Evolutionary conservation across 2,329 filamentous ascomycete genomes (phyloP).

Genomic region (Aspergillus aculeatus): DNA sequence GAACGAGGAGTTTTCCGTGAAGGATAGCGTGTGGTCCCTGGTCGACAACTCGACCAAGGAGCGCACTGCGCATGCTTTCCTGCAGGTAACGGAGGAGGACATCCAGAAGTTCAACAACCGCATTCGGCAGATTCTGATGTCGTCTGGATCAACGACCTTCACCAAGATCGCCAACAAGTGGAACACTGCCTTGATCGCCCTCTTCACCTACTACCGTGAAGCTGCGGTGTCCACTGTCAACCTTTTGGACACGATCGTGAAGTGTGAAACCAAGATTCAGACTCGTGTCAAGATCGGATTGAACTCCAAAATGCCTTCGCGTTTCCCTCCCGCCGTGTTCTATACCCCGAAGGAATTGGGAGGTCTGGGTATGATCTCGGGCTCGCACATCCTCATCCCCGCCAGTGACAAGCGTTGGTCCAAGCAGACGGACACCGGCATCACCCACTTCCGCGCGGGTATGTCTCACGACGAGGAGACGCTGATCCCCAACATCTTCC

Average conservation of each 20-base stretch:
- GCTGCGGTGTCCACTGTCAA: constrained; percentile 94
- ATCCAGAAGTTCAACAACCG: constrained; percentile 99
- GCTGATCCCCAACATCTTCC: constrained; percentile 96
- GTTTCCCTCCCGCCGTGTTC: constrained; percentile 97
- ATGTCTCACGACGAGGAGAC: constrained; percentile 99
- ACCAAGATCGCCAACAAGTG: constrained; percentile 99
- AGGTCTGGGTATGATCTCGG: constrained; percentile 97
- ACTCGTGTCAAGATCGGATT: constrained; percentile 97
- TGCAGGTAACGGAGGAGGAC: constrained; percentile 96
- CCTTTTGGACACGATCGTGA: constrained; percentile 94
- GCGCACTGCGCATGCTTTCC: constrained; percentile 92
- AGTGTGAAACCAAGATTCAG: constrained; percentile 99
- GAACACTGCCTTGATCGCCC: constrained; percentile 94
- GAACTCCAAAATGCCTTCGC: constrained; percentile 98
- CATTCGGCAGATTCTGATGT: constrained; percentile 98
- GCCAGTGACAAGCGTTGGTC: constrained; percentile 98
- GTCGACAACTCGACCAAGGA: constrained; percentile 97
- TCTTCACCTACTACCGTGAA: constrained; percentile 98
- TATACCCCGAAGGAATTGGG: constrained; percentile 98
- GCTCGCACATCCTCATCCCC: constrained; percentile 95
- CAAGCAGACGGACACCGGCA: constrained; percentile 94
- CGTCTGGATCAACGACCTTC: constrained; percentile 97
- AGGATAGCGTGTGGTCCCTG: constrained; percentile 97
- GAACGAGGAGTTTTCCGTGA: constrained; percentile 94
- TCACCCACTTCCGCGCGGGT: constrained; percentile 93